A percentile compares a stretch with the other conserved stretches of the same genome.
Evolutionary conservation across 2,329 filamentous ascomycete species (phyloP).

Genomic region (Paraphoma sp.): DNA sequence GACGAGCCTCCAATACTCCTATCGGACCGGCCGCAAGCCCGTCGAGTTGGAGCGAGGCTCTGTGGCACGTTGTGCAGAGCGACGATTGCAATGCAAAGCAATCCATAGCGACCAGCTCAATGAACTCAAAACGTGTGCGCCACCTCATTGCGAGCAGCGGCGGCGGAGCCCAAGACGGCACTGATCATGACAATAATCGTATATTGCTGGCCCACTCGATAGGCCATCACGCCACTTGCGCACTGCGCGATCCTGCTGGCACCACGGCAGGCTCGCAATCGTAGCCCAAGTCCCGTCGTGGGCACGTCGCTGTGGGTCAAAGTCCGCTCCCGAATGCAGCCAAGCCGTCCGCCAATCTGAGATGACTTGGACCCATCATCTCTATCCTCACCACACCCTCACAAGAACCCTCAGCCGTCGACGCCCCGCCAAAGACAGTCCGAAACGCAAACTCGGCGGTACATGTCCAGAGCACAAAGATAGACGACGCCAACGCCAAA

Average conservation of each 20-base stretch:
- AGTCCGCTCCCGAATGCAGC: constrained; percentile 1
- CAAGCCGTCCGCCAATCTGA: constrained; percentile 9
- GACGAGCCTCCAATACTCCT: neutral
- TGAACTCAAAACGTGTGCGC: neutral
- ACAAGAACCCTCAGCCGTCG: neutral
- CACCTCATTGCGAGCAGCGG: neutral
- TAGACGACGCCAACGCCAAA: constrained; percentile 10
- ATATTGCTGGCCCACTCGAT: neutral
- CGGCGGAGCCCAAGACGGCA: neutral
- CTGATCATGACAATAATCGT: neutral
- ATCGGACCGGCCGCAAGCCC: neutral
- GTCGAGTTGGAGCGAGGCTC: neutral
- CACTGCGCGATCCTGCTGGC: neutral
- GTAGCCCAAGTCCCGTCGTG: neutral
- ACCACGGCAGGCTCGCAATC: neutral
- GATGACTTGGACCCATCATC: constrained; percentile 1
- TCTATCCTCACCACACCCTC: constrained; percentile 10
- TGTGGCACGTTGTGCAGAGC: neutral
- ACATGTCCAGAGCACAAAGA: neutral
- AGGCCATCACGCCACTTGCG: neutral
- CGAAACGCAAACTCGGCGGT: neutral
- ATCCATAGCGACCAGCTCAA: constrained; percentile 1
- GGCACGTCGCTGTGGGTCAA: neutral
- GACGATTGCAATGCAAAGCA: neutral
- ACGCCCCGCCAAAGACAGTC: neutral